Conservation (phyloP, 2,329 filamentous ascomycete species). For the Alternaria sp. region DNA sequence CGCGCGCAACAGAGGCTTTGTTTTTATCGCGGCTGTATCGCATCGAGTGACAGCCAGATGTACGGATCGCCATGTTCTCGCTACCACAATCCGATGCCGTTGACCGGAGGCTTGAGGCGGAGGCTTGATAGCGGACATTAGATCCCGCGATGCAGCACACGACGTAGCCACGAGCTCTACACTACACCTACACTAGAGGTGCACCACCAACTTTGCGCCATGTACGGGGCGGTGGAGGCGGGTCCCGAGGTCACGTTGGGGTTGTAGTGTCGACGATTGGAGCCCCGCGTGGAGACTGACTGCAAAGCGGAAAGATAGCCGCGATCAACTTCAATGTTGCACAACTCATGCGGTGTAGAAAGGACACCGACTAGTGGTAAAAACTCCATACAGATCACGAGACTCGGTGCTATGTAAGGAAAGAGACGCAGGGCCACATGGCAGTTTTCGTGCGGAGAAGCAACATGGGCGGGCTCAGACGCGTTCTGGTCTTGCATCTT, state of each 20-base stretch:
- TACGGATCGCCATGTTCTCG: background rate
- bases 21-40: background rate
- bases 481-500: background rate
- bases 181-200: background rate
- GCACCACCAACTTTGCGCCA: background rate
- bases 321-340: background rate
- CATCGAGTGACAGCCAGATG: background rate
- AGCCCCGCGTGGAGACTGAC: slow-evolving; percentile 7
- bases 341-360: background rate
- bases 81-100: background rate
- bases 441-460: background rate
- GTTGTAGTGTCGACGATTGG: slow-evolving; percentile 5
- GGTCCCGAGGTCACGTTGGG: slow-evolving; percentile 2
- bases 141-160: background rate
- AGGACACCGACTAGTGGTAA: background rate
- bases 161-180: background rate
- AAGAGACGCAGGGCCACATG: background rate
- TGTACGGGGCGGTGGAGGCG: slow-evolving; percentile 6
- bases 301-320: slow-evolving; percentile 8
- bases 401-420: background rate
- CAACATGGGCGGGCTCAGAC: background rate
- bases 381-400: background rate
- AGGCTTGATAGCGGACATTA: background rate
- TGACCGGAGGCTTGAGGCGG: background rate
- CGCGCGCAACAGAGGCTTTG: background rate